Percentiles rank a stretch among this genome's conserved stretches.
Evolutionary conservation across 352 stramenopile genomes (phyloP).

Genomic region (Phytophthora fragariaefolia): DNA sequence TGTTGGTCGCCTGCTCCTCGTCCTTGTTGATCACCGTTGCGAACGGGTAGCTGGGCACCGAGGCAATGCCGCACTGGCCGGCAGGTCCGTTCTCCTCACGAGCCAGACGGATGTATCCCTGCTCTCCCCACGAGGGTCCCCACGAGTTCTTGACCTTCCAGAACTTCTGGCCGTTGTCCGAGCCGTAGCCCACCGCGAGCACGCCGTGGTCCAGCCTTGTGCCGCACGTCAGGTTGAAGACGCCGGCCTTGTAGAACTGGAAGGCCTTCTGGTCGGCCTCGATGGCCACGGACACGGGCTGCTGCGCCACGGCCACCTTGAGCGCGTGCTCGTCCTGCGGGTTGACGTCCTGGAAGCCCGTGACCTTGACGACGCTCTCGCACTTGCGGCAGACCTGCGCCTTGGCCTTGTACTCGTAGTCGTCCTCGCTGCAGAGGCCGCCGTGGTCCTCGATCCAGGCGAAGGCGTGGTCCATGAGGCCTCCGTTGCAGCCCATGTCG

Average conservation of each 20-base stretch:
- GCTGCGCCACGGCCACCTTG: constrained; percentile 84
- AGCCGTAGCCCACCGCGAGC: constrained; percentile 92
- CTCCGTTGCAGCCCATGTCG: constrained; percentile 97
- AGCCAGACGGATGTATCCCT: constrained; percentile 88
- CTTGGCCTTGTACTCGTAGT: constrained; percentile 95
- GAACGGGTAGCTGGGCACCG: constrained; percentile 78
- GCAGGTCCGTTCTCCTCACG: constrained; percentile 89
- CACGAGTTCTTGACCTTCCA: constrained; percentile 97
- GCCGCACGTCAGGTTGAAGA: constrained; percentile 66
- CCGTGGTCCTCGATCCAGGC: constrained; percentile 93
- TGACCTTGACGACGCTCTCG: constrained; percentile 87
- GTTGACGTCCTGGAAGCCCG: constrained; percentile 76
- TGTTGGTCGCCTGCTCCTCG: constrained; percentile 2
- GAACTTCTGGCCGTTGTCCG: constrained; percentile 88
- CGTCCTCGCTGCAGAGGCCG: constrained; percentile 93
- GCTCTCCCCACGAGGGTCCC: constrained; percentile 86
- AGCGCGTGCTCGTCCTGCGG: constrained; percentile 80
- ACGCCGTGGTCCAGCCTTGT: constrained; percentile 95
- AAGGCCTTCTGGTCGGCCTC: constrained; percentile 84
- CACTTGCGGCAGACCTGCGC: constrained; percentile 84
- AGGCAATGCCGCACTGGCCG: constrained; percentile 96
- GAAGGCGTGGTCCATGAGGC: constrained; percentile 98
- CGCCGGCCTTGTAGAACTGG: constrained; percentile 80
- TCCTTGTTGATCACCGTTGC: constrained; percentile 36
- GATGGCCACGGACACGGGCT: constrained; percentile 89